Base-by-base conservation (phyloP, 768 basidiomycete genomes). In the Candolleomyces efflorescens region DNA sequence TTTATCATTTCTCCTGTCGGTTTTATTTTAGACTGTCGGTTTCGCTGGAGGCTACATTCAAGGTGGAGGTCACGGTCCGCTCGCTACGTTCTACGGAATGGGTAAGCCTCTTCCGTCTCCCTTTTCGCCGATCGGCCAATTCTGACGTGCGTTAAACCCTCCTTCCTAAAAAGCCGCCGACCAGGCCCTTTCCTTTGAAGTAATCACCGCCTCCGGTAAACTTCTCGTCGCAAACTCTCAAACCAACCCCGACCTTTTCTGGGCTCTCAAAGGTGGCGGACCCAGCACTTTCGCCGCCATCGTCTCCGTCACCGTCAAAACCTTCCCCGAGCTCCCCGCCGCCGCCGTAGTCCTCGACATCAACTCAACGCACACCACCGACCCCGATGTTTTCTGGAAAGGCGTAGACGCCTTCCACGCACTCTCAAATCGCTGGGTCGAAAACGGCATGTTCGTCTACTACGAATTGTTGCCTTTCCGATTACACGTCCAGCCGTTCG, bases 191-290 rank as follows among this genome's bases (percentile, higher is more conserved):
- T 64, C 73, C 32, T 70, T 73, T 59, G 72, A 72, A 38, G 67
- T 78, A 12, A 71, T 78, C 20, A 78, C 77, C 1, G 72, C 78
- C 0, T 66, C 71, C 53, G 78, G 77, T 10, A 32, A 65, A 20
- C 65, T 67, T 52, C 62, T 61, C 53, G 68, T 62, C 59, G 72
- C 60, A 53, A 71, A 54, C 64, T 69, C 59, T 64, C 72, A 64
- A 49, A 57, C 73, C 49, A 74, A 78, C 50, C 39, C 54, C 10
- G 75, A 78, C 51, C 67, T 79, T 0, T 78, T 73, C 63, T 79
- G 70, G 65, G 77, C 76, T 2, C 62, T 79, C 5, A 67, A 64
- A 37, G 68, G 68, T 24, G 71, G 69, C 13, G 69, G 67, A 38
- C 54, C 63, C 10, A 55, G 53, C 20, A 56, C 63, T 38, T 62